These are phyloP conservation scores for Coniochaeta hoffmannii DNA, from an alignment of 2,329 filamentous ascomycete genomes.

Conservation along the genomic window DNA sequence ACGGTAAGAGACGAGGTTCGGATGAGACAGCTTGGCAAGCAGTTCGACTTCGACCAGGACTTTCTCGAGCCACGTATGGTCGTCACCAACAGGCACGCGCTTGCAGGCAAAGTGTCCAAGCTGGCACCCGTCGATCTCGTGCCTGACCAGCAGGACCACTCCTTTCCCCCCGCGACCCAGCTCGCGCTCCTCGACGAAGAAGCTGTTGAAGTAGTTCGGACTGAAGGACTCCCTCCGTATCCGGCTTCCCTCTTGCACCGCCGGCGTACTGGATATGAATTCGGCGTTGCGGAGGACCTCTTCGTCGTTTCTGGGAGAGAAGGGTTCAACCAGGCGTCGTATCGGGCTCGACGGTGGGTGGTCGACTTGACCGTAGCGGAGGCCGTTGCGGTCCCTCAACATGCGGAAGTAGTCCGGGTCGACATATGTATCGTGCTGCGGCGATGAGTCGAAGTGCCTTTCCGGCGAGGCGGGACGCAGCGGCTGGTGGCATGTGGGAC, in stretches of 20 bases:
- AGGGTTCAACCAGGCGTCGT: slow-evolving; percentile 42
- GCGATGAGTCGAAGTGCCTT: slow-evolving; percentile 37
- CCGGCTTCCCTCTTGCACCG: slow-evolving; percentile 45
- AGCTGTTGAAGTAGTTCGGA: slow-evolving; percentile 84
- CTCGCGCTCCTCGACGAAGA: slow-evolving; percentile 84
- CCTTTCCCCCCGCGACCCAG: slow-evolving; percentile 89
- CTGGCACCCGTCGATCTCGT: slow-evolving; percentile 81
- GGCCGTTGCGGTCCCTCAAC: slow-evolving; percentile 53
- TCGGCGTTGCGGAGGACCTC: slow-evolving; percentile 30
- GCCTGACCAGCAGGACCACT: slow-evolving; percentile 87
- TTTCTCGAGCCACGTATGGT: slow-evolving; percentile 93
- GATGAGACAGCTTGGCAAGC: slow-evolving; percentile 83
- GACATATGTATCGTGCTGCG: slow-evolving; percentile 61
- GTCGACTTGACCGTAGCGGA: slow-evolving; percentile 29
- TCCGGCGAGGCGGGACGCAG: slow-evolving; percentile 44
- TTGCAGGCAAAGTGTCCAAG: slow-evolving; percentile 95
- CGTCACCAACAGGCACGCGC: slow-evolving; percentile 87
- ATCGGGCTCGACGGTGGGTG: slow-evolving; percentile 44
- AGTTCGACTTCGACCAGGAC: slow-evolving; percentile 88
- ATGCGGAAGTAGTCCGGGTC: slow-evolving; percentile 93
- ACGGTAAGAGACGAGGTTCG: slow-evolving; percentile 91
- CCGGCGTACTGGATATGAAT: slow-evolving; percentile 46
- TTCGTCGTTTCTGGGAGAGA: slow-evolving; percentile 21
- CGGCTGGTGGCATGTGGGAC: slow-evolving; percentile 84
- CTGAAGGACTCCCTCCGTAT: slow-evolving; percentile 86